phyloP scores from a whole-genome alignment of 305 asterid genomes.

The Fraxinus xanthoxyloides region DNA sequence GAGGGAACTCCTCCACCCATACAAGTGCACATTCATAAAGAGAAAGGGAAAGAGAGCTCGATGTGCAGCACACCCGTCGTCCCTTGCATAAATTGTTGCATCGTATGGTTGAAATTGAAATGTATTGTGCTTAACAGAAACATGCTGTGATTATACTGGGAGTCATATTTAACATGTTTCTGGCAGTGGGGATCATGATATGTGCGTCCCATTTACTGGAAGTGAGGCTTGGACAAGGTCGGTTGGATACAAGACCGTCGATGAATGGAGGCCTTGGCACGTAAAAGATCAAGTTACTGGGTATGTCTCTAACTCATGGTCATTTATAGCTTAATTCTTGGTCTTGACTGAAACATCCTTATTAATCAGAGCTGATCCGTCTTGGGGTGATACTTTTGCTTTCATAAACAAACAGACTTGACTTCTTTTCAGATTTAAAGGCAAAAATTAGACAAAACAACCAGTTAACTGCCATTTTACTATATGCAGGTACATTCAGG shows the following conservation, averaged over 20 bases:
- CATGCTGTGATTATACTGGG: not conserved
- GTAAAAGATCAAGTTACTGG: slow-evolving; percentile 70
- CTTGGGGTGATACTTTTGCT: not conserved
- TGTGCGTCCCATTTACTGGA: slow-evolving; percentile 94
- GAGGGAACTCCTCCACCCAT: not conserved
- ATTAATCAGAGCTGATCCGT: not conserved
- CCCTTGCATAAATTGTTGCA: not conserved
- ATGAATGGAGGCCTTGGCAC: slow-evolving; percentile 80
- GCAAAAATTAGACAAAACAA: not conserved
- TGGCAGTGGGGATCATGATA: slow-evolving; percentile 88
- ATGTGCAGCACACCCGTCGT: no score
- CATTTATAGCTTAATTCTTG: not conserved
- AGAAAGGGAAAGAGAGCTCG: no score
- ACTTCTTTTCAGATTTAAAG: not conserved
- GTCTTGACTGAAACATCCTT: not conserved
- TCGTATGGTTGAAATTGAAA: not conserved
- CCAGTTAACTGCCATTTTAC: slow-evolving; percentile 6
- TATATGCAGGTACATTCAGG: slow-evolving; percentile 56
- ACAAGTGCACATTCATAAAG: not conserved
- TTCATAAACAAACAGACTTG: not conserved
- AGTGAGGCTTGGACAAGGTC: slow-evolving; percentile 82
- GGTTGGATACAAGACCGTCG: slow-evolving; percentile 61
- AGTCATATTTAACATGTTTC: not conserved
- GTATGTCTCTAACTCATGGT: slow-evolving; percentile 30
- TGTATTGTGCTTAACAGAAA: not conserved